These are phyloP conservation scores for Stachybotrys chlorohalonatus DNA, from an alignment of 2,329 filamentous ascomycete genomes.

Conservation along the genomic window DNA sequence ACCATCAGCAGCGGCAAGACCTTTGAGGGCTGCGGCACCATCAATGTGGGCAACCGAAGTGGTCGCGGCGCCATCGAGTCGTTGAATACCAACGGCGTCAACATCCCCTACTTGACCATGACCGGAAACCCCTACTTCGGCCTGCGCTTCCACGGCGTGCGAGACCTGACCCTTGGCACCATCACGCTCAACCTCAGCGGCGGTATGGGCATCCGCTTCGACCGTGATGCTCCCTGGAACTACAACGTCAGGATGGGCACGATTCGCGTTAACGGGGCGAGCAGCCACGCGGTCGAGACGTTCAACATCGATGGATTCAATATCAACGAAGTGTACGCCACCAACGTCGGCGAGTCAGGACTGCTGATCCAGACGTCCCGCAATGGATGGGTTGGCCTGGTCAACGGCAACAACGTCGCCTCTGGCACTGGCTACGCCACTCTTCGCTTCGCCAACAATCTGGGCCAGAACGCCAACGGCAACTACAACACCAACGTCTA, in stretches of 20 bases:
- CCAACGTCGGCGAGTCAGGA: slow-evolving; percentile 1
- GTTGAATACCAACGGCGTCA: neutral
- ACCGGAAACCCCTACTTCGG: slow-evolving; percentile 1
- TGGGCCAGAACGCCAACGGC: neutral
- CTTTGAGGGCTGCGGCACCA: slow-evolving; percentile 1
- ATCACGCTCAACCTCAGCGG: slow-evolving; percentile 1
- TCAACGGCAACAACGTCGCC: neutral
- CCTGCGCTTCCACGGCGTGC: neutral
- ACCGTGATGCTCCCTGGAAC: neutral
- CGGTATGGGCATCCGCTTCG: slow-evolving; percentile 1
- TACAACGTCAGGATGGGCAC: neutral
- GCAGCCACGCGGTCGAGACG: slow-evolving; percentile 1
- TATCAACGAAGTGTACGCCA: neutral
- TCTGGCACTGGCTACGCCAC: neutral
- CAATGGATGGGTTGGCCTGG: neutral
- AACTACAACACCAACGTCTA: slow-evolving; percentile 2
- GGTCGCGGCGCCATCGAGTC: slow-evolving; percentile 1
- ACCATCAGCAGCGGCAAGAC: slow-evolving; percentile 1
- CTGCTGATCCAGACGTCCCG: slow-evolving; percentile 1
- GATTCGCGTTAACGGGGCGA: neutral
- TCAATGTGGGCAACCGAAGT: neutral
- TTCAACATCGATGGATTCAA: slow-evolving; percentile 1
- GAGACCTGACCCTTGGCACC: neutral
- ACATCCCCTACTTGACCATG: slow-evolving; percentile 1
- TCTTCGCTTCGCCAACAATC: neutral